Conservation (phyloP, 2,329 filamentous ascomycete species). For the Claviceps humidiphila region DNA sequence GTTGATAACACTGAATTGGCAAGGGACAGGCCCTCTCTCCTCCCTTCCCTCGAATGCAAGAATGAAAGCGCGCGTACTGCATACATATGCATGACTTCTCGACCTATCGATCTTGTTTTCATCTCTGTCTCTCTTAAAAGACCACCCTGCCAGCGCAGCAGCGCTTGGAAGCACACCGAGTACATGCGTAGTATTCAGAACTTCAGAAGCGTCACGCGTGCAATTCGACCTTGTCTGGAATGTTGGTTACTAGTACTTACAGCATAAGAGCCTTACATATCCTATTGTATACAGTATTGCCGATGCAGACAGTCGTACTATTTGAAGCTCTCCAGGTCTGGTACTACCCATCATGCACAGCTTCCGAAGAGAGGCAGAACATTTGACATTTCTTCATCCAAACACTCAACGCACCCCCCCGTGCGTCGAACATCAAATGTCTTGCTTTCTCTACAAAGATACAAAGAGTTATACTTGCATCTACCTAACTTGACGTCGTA, state of each 20-base stretch:
- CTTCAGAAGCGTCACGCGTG: neutral
- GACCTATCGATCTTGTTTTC: neutral
- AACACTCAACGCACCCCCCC: neutral
- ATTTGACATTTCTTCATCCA: neutral
- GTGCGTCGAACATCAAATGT: neutral
- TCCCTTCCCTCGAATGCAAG: too few relatives aligned
- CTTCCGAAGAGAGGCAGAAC: constrained; percentile 1
- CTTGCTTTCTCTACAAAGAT: neutral
- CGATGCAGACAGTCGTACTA: neutral
- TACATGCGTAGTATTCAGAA: neutral
- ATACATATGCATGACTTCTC: too few relatives aligned
- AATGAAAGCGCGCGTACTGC: too few relatives aligned
- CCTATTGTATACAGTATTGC: constrained; percentile 1
- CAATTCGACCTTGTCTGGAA: constrained; percentile 2
- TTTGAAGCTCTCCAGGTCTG: neutral
- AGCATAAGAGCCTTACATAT: neutral
- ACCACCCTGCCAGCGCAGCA: neutral
- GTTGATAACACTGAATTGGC: too few relatives aligned
- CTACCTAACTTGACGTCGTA: too few relatives aligned
- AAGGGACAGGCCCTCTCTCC: too few relatives aligned
- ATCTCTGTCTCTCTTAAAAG: constrained; percentile 1
- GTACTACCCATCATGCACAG: constrained; percentile 1
- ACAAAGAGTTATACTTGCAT: too few relatives aligned
- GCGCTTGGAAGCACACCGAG: neutral
- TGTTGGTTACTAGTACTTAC: neutral